A percentile compares a stretch with the other conserved stretches of the same genome.
These are phyloP conservation scores for Fusarium palustre DNA, from an alignment of 2,329 filamentous ascomycete species.

Conservation along the genomic window DNA sequence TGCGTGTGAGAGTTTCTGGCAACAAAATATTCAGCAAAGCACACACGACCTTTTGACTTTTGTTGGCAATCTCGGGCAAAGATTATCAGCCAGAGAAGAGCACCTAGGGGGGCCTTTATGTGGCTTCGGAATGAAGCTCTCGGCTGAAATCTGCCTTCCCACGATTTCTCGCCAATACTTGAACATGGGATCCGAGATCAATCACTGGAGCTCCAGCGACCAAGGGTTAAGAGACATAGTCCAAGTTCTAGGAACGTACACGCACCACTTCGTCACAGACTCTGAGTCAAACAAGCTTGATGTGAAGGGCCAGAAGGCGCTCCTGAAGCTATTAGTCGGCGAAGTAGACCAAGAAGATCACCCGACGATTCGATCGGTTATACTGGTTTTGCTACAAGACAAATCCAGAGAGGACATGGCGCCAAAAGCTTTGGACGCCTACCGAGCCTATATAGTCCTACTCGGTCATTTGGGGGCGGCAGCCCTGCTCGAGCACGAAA, in stretches of 20 bases:
- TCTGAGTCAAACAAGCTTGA: conserved; percentile 8
- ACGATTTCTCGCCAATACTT: conserved; percentile 46
- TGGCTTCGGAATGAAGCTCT: conserved; percentile 48
- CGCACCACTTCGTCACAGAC: conserved; percentile 16
- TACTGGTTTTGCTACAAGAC: conserved; percentile 23
- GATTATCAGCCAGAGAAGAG: conserved; percentile 44
- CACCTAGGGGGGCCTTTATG: conserved; percentile 48
- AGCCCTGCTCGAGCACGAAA: conserved; percentile 50
- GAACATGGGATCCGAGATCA: conserved; percentile 33
- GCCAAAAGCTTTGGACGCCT: conserved; percentile 31
- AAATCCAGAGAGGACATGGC: background rate
- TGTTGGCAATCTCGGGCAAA: conserved; percentile 56
- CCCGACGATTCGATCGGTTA: conserved; percentile 46
- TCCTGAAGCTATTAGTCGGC: conserved; percentile 50
- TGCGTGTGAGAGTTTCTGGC: conserved; percentile 41
- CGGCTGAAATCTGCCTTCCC: conserved; percentile 46
- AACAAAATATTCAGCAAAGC: conserved; percentile 3
- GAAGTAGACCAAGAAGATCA: conserved; percentile 34
- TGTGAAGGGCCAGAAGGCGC: conserved; percentile 36
- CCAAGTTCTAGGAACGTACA: conserved; percentile 37
- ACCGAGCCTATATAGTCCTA: conserved; percentile 46
- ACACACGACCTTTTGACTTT: conserved; percentile 50
- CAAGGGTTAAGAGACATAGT: conserved; percentile 39
- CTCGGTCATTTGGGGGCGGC: conserved; percentile 50
- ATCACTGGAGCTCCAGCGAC: conserved; percentile 23